These are phyloP conservation scores for Gossypium raimondii DNA, from an alignment of 345 rosid species.

Conservation along the genomic window DNA sequence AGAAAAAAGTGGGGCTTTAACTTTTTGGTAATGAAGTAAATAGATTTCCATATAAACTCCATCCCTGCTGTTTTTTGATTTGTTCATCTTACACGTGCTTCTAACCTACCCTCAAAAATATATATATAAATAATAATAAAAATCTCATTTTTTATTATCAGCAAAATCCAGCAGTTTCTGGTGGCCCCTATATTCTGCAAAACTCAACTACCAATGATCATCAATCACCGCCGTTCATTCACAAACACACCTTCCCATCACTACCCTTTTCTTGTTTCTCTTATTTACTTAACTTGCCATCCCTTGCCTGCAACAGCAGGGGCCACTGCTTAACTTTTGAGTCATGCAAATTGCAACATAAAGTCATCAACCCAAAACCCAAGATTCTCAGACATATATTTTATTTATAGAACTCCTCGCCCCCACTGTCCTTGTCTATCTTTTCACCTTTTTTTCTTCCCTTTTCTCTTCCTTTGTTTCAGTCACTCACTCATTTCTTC, in stretches of 20 bases:
- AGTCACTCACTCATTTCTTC: slow-evolving; percentile 3
- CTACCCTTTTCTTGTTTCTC: not conserved
- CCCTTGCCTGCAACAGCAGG: not conserved
- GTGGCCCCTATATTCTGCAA: not conserved
- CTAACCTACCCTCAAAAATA: not conserved
- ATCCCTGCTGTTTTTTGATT: not conserved
- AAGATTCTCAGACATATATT: slow-evolving; percentile 14
- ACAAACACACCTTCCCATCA: not conserved
- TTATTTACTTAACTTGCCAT: slow-evolving; percentile 5
- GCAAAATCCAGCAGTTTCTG: not conserved
- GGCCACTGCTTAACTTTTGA: slow-evolving; percentile 2
- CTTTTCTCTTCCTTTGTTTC: not conserved
- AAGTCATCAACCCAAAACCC: slow-evolving; percentile 11
- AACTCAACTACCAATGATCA: not conserved
- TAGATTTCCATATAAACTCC: not conserved
- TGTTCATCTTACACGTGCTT: slow-evolving; percentile 7
- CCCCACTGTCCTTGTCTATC: slow-evolving; percentile 5
- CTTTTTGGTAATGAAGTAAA: not conserved
- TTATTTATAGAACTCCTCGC: slow-evolving; percentile 7
- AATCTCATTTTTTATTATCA: not conserved
- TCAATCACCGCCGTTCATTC: slow-evolving; percentile 8
- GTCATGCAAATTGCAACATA: slow-evolving; percentile 9
- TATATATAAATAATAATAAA: too few species aligned
- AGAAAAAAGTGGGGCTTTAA: not conserved
- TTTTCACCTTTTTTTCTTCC: not conserved